Evolutionary conservation across 2,329 filamentous ascomycete species (phyloP).

Genomic region (Paraconiothyrium brasiliense): DNA sequence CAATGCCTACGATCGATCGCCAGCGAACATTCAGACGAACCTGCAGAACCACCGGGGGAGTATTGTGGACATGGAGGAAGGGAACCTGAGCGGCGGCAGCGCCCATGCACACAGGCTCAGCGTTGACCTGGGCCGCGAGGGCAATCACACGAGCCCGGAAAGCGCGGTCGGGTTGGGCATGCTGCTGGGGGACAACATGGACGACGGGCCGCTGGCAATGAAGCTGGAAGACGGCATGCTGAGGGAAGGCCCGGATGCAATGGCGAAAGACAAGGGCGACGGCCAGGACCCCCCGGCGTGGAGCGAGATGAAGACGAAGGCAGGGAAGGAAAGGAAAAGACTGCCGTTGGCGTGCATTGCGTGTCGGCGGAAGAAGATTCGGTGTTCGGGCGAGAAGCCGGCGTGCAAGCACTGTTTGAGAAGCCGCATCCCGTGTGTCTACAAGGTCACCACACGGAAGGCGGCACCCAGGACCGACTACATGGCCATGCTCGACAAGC

Average conservation of each 20-base stretch:
- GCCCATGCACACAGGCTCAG: constrained; percentile 43
- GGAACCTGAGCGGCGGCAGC: constrained; percentile 39
- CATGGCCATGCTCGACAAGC: constrained; percentile 98
- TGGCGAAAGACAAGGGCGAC: constrained; percentile 40
- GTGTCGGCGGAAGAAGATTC: constrained; percentile 95
- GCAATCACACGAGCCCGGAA: constrained; percentile 48
- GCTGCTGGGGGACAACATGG: constrained; percentile 40
- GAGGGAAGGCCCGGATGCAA: constrained; percentile 36
- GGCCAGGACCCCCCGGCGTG: constrained; percentile 54
- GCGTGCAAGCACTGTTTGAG: constrained; percentile 95
- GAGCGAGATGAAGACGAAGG: constrained; percentile 67
- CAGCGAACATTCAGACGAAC: constrained; percentile 18
- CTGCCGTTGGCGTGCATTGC: constrained; percentile 94
- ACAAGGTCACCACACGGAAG: constrained; percentile 95
- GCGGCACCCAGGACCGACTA: constrained; percentile 95
- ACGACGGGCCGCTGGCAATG: constrained; percentile 38
- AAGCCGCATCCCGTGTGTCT: constrained; percentile 93
- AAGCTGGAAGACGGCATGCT: constrained; percentile 36
- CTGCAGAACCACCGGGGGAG: constrained; percentile 42
- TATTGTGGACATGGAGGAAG: constrained; percentile 44
- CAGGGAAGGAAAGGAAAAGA: constrained; percentile 93
- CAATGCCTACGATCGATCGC: constrained; percentile 31
- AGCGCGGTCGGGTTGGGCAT: constrained; percentile 42
- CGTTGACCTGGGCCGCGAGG: constrained; percentile 41
- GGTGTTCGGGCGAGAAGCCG: constrained; percentile 96